These are phyloP conservation scores for Pseudogymnoascus sp. DNA, from an alignment of 2,329 filamentous ascomycete genomes.

Conservation along the genomic window DNA sequence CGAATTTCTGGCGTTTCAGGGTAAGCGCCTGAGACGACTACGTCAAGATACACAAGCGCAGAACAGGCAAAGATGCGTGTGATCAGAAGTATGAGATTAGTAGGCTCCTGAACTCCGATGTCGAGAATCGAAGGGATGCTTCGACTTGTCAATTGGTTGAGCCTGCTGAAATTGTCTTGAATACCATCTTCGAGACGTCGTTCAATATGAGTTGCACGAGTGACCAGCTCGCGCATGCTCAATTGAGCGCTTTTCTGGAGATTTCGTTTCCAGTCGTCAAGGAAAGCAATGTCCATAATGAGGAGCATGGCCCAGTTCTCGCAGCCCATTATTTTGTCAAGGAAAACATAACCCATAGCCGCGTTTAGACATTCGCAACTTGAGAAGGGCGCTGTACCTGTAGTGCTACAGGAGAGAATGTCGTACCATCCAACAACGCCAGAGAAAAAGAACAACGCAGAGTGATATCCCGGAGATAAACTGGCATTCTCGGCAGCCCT, in stretches of 20 bases:
- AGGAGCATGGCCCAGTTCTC: slow-evolving; percentile 48
- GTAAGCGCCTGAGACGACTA: slow-evolving; percentile 15
- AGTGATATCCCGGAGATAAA: slow-evolving; percentile 32
- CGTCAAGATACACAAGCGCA: slow-evolving; percentile 17
- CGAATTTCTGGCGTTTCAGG: slow-evolving; percentile 15
- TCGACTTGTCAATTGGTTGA: background rate
- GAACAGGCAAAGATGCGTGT: slow-evolving; percentile 15
- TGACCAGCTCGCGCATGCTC: slow-evolving; percentile 37
- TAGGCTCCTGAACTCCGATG: background rate
- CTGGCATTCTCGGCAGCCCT: background rate
- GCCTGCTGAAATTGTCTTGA: slow-evolving; percentile 1
- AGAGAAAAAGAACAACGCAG: slow-evolving; percentile 42
- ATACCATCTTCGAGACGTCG: slow-evolving; percentile 11
- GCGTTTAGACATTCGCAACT: background rate
- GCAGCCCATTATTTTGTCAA: slow-evolving; percentile 46
- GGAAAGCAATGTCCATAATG: slow-evolving; percentile 43
- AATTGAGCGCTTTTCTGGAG: slow-evolving; percentile 37
- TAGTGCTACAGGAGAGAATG: slow-evolving; percentile 41
- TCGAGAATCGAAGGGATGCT: background rate
- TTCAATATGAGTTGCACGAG: slow-evolving; percentile 28
- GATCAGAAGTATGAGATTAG: slow-evolving; percentile 9
- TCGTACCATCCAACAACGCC: slow-evolving; percentile 41
- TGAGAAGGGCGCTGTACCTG: slow-evolving; percentile 22
- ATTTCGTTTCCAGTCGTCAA: slow-evolving; percentile 50
- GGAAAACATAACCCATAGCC: slow-evolving; percentile 33